Evolutionary conservation across 2,329 filamentous ascomycete species (phyloP).

Genomic region (Dactylella cylindrospora): DNA sequence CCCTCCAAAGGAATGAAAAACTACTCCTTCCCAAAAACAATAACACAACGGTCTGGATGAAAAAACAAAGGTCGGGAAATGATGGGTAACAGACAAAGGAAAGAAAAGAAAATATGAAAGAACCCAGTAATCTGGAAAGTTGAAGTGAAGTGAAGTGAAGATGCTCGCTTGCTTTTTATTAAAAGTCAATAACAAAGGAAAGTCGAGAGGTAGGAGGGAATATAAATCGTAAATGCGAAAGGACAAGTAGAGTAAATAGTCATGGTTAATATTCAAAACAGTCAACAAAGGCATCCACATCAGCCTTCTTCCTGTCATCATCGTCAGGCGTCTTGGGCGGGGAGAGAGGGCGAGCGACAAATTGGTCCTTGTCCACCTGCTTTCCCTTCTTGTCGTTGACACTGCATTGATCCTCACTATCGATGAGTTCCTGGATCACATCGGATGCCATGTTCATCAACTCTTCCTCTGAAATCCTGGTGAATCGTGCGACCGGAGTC

Average conservation of each 20-base stretch:
- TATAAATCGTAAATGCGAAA: slow-evolving; percentile 3
- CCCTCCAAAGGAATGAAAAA: neutral
- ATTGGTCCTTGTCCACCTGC: slow-evolving; percentile 7
- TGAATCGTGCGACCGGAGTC: slow-evolving; percentile 6
- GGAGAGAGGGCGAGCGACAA: slow-evolving; percentile 21
- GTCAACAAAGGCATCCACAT: slow-evolving; percentile 13
- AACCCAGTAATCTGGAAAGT: neutral
- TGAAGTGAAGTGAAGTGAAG: neutral
- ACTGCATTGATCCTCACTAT: slow-evolving; percentile 16
- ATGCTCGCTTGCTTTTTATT: neutral
- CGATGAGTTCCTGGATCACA: slow-evolving; percentile 35
- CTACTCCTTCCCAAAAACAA: neutral
- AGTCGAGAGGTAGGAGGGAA: slow-evolving; percentile 2
- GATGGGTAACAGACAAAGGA: neutral
- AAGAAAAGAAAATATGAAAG: neutral
- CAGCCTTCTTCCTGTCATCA: slow-evolving; percentile 16
- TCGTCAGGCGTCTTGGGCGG: slow-evolving; percentile 40
- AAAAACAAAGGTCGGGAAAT: neutral
- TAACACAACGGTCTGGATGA: neutral
- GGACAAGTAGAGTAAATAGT: slow-evolving; percentile 3
- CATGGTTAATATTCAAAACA: slow-evolving; percentile 21
- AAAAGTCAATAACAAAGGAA: slow-evolving; percentile 1
- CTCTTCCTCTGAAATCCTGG: slow-evolving; percentile 25
- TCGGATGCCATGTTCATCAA: slow-evolving; percentile 24
- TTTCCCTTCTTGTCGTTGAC: slow-evolving; percentile 5